A percentile compares a stretch with the other conserved stretches of the same genome.
phyloP scores from a whole-genome alignment of 306 rosid genomes.

The Lablab purpureus region DNA sequence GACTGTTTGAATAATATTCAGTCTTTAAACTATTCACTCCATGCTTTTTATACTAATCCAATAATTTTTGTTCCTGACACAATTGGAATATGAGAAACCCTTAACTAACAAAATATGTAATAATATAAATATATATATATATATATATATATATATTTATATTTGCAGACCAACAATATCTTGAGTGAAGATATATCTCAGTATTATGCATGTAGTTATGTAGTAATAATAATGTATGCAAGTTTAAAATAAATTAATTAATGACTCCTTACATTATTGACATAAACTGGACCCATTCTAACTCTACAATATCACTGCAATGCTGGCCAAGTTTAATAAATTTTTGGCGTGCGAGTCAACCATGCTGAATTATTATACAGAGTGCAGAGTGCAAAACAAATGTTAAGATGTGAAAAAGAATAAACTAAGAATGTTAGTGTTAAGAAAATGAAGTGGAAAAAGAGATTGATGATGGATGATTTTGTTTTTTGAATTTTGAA shows the following conservation, averaged over 20 bases:
- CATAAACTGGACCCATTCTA: conserved; percentile 37
- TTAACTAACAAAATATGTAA: not conserved
- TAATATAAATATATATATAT: too few species aligned
- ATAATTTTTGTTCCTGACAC: too few species aligned
- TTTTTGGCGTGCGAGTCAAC: conserved; percentile 37
- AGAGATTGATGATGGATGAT: not conserved
- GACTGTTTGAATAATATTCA: not conserved
- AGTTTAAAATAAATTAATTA: conserved; percentile 38
- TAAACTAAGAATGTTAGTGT: too few species aligned
- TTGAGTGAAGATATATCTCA: conserved; percentile 17
- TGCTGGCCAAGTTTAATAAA: conserved; percentile 44
- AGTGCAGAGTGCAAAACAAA: conserved; percentile 40
- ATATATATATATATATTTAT: not conserved
- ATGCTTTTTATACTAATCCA: not conserved
- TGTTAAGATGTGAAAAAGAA: not conserved
- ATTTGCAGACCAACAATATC: conserved; percentile 26
- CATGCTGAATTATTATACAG: conserved; percentile 37
- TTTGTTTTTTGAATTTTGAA: not conserved
- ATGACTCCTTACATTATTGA: conserved; percentile 45
- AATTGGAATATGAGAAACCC: not conserved
- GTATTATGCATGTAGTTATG: not conserved
- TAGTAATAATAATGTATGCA: too few species aligned
- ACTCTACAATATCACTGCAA: conserved; percentile 28
- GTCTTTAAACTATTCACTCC: not conserved
- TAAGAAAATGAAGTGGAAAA: conserved; percentile 3